Evolutionary conservation across 805 yeast genomes (phyloP).

Genomic region (Hanseniaspora mollemarum): DNA sequence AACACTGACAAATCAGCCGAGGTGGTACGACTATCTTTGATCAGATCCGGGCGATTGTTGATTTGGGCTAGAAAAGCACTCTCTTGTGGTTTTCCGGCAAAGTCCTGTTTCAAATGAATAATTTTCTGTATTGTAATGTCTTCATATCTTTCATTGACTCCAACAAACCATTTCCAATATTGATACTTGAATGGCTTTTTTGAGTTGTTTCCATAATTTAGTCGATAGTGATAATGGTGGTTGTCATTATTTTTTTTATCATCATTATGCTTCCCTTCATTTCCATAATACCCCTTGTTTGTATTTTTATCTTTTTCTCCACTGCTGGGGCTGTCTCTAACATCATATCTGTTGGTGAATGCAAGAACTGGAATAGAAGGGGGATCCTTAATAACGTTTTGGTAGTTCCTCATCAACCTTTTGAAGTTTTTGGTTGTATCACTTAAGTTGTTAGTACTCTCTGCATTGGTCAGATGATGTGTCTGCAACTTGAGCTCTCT

Average conservation of each 20-base stretch:
- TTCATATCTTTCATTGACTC: conserved; percentile 44
- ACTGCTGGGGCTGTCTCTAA: background rate
- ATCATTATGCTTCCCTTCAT: background rate
- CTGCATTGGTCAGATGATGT: conserved; percentile 38
- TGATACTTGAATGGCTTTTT: background rate
- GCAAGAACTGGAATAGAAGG: conserved; percentile 14
- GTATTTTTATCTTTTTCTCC: background rate
- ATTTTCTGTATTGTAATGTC: conserved; percentile 42
- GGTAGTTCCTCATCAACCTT: conserved; percentile 13
- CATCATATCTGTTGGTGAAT: background rate
- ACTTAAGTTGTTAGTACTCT: conserved; percentile 29
- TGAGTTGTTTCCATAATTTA: background rate
- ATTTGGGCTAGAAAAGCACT: too few relatives aligned
- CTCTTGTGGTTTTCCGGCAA: background rate
- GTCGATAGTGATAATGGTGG: background rate
- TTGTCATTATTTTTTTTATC: background rate
- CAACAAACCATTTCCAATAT: conserved; percentile 45
- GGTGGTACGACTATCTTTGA: background rate
- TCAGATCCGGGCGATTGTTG: background rate
- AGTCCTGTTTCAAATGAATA: conserved; percentile 5
- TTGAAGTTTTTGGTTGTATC: conserved; percentile 9
- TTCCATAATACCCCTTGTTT: background rate
- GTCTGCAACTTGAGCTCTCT: conserved; percentile 41
- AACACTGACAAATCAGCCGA: background rate
- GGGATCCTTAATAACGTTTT: conserved; percentile 15